Evolutionary conservation across 805 yeast genomes (phyloP).

Genomic region (Lipomyces kockii): DNA sequence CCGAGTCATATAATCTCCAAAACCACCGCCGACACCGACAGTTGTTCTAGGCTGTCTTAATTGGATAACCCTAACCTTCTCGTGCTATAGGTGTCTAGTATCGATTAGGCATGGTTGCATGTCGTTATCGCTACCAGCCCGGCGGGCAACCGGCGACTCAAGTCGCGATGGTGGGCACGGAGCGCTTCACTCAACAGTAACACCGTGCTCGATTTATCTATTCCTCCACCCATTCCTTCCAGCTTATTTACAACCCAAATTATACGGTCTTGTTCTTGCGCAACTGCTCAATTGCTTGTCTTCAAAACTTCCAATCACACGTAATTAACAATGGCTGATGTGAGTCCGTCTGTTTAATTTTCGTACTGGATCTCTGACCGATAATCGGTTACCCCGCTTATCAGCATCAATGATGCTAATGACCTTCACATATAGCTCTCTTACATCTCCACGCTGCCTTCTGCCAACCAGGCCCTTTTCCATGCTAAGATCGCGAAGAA

Average conservation of each 20-base stretch:
- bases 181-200: background rate
- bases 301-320: background rate
- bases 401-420: background rate
- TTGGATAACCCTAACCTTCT: too few species aligned
- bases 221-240: background rate
- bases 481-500: slow-evolving; percentile 36
- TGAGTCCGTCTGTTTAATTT: slow-evolving; percentile 5
- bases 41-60: background rate
- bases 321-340: slow-evolving; percentile 28
- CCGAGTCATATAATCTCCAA: slow-evolving; percentile 14
- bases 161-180: background rate
- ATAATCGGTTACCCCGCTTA: background rate
- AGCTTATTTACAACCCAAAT: background rate
- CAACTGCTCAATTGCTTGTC: background rate
- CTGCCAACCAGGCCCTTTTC: slow-evolving; percentile 37
- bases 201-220: background rate
- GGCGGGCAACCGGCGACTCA: background rate
- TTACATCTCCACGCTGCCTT: slow-evolving; percentile 32
- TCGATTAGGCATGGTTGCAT: background rate
- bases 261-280: background rate
- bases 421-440: slow-evolving; percentile 21
- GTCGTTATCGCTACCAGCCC: background rate
- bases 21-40: slow-evolving; percentile 24
- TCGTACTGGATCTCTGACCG: background rate
- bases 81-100: too few species aligned